A percentile compares a stretch with the other conserved stretches of the same genome.
These are phyloP conservation scores for Pseudovirgaria hyperparasitica DNA, from an alignment of 2,329 filamentous ascomycete species.

Conservation along the genomic window DNA sequence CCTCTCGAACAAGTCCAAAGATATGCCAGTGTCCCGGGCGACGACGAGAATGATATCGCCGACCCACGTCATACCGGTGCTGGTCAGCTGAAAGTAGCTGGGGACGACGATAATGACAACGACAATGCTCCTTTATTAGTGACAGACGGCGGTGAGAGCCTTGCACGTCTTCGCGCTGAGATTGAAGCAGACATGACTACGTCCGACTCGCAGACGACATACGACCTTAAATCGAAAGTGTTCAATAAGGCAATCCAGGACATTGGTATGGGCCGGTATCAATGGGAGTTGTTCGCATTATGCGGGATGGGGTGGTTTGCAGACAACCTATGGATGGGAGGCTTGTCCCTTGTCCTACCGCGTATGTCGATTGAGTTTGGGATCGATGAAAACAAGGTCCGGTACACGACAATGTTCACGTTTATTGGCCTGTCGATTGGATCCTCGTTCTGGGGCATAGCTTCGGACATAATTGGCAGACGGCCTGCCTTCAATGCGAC, in stretches of 20 bases:
- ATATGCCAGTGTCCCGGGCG: too few relatives aligned
- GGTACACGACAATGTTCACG: slow-evolving; percentile 68
- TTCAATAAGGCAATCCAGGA: slow-evolving; percentile 79
- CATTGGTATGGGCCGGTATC: slow-evolving; percentile 76
- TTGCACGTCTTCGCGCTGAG: slow-evolving; percentile 57
- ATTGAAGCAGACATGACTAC: slow-evolving; percentile 47
- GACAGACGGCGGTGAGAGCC: too few relatives aligned
- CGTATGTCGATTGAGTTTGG: slow-evolving; percentile 64
- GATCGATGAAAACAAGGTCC: slow-evolving; percentile 54
- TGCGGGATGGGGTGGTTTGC: slow-evolving; percentile 82
- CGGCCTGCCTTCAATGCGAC: slow-evolving; percentile 73
- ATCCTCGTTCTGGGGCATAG: slow-evolving; percentile 69
- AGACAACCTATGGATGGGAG: slow-evolving; percentile 53
- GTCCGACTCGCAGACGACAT: slow-evolving; percentile 50
- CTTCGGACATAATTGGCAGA: slow-evolving; percentile 65
- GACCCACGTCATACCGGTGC: too few relatives aligned
- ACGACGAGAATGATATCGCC: too few relatives aligned
- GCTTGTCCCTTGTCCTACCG: slow-evolving; percentile 63
- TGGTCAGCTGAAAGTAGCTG: too few relatives aligned
- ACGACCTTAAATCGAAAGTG: slow-evolving; percentile 59
- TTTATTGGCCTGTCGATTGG: slow-evolving; percentile 68
- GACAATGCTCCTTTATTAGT: too few relatives aligned
- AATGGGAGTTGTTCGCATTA: slow-evolving; percentile 71
- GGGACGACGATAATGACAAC: too few relatives aligned
- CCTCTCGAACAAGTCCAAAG: too few relatives aligned